These are phyloP conservation scores for Globisporangium solare DNA, from an alignment of 352 stramenopile species.

Conservation along the genomic window DNA sequence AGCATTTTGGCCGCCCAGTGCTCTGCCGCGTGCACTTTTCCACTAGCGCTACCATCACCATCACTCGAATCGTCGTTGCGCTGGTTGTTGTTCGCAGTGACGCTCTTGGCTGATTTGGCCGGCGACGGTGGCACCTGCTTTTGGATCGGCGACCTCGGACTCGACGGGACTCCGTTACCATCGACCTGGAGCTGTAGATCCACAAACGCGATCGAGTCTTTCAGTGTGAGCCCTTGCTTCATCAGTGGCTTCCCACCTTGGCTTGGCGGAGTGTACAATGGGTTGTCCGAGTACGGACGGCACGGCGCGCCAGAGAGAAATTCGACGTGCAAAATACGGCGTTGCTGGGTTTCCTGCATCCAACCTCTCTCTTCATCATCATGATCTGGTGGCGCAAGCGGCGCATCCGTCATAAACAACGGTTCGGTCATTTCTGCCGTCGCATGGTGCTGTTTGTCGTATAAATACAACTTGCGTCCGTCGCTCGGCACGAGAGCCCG, in stretches of 20 bases:
- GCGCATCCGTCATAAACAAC: conserved; percentile 13
- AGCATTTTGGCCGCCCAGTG: conserved; percentile 62
- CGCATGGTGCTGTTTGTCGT: conserved; percentile 51
- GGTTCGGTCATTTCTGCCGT: conserved; percentile 18
- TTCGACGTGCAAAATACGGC: conserved; percentile 56
- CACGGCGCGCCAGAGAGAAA: conserved; percentile 55
- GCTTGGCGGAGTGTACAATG: conserved; percentile 58
- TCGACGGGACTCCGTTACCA: conserved; percentile 10
- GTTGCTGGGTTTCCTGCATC: conserved; percentile 18
- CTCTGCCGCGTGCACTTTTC: conserved; percentile 26
- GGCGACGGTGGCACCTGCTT: not conserved
- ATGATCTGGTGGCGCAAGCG: not conserved
- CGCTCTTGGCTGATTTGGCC: conserved; percentile 3
- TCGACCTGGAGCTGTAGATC: conserved; percentile 51
- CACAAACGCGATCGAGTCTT: conserved; percentile 64
- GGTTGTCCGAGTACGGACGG: conserved; percentile 71
- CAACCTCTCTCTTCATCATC: conserved; percentile 5
- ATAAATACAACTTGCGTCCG: conserved; percentile 69
- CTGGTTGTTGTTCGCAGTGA: conserved; percentile 15
- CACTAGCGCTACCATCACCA: conserved; percentile 1
- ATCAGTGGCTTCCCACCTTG: conserved; percentile 18
- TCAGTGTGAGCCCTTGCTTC: conserved; percentile 22
- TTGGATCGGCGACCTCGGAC: conserved; percentile 5
- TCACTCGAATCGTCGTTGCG: not conserved
- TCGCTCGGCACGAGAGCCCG: conserved; percentile 66